phyloP scores from a whole-genome alignment of 2,329 filamentous ascomycete species.

The Cladosporium sp. region DNA sequence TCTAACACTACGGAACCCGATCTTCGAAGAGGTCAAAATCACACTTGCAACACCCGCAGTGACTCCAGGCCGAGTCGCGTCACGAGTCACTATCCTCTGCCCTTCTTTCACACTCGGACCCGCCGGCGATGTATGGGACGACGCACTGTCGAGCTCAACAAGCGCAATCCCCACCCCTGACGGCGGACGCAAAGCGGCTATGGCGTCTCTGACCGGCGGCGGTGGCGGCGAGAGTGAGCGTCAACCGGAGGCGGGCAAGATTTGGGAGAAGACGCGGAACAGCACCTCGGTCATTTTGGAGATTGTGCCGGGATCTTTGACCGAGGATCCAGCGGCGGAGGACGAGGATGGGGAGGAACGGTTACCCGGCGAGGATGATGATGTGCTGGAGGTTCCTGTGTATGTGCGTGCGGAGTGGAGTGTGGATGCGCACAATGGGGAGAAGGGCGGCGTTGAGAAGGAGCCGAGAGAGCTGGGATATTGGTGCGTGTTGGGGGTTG shows the following conservation, averaged over 20 bases:
- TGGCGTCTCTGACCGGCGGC: slow-evolving; percentile 28
- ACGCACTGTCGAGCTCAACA: slow-evolving; percentile 61
- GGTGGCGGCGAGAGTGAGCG: slow-evolving; percentile 47
- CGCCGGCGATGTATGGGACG: slow-evolving; percentile 92
- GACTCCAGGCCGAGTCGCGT: slow-evolving; percentile 72
- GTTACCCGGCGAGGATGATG: slow-evolving; percentile 48
- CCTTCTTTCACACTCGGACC: slow-evolving; percentile 92
- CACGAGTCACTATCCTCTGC: slow-evolving; percentile 85
- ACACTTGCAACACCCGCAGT: slow-evolving; percentile 78
- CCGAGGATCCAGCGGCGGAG: slow-evolving; percentile 27
- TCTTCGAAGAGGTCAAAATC: slow-evolving; percentile 86
- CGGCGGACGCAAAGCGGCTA: slow-evolving; percentile 27
- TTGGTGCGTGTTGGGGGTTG: slow-evolving; percentile 90
- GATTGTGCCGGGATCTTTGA: slow-evolving; percentile 60
- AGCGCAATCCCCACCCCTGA: slow-evolving; percentile 15
- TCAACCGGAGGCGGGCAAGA: slow-evolving; percentile 80
- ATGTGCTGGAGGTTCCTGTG: slow-evolving; percentile 83
- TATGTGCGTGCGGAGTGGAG: slow-evolving; percentile 94
- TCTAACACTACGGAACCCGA: slow-evolving; percentile 85
- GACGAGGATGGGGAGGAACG: slow-evolving; percentile 37
- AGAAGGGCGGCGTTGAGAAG: slow-evolving; percentile 56
- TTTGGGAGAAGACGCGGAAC: slow-evolving; percentile 92
- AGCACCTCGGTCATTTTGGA: slow-evolving; percentile 95
- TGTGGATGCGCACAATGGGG: slow-evolving; percentile 59
- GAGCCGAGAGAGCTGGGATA: slow-evolving; percentile 89